A percentile compares a stretch with the other conserved stretches of the same genome.
Evolutionary conservation across 768 basidiomycete species (phyloP).

Genomic region (Suillus sp.): DNA sequence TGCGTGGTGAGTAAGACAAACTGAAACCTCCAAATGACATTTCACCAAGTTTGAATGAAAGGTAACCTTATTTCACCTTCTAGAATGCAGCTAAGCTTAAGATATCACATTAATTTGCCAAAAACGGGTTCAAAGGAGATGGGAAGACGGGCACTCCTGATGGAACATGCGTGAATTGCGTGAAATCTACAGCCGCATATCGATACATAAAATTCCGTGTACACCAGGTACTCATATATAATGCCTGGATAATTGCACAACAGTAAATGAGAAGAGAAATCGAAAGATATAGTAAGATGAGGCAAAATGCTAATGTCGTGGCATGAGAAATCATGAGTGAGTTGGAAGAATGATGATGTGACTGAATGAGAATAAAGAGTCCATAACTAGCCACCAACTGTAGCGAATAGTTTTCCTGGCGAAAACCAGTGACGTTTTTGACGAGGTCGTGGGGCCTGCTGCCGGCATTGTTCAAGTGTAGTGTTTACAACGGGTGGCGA

Average conservation of each 20-base stretch:
- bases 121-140: background rate
- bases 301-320: constrained; percentile 27
- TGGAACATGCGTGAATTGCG: constrained; percentile 3
- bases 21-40: background rate
- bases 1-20: background rate
- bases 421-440: constrained; percentile 57
- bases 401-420: constrained; percentile 51
- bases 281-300: constrained; percentile 20
- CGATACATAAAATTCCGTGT: constrained; percentile 31
- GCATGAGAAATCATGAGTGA: constrained; percentile 11
- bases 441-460: constrained; percentile 35
- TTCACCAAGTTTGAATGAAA: background rate
- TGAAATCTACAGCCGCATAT: constrained; percentile 12
- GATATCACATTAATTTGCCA: background rate
- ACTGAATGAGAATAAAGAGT: constrained; percentile 10
- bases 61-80: background rate
- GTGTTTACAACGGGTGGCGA: constrained; percentile 30
- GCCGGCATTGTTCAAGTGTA: constrained; percentile 36
- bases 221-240: constrained; percentile 38
- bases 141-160: background rate
- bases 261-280: constrained; percentile 14
- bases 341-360: constrained; percentile 8
- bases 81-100: background rate
- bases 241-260: constrained; percentile 19
- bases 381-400: constrained; percentile 38